Evolutionary conservation across 2,329 filamentous ascomycete genomes (phyloP), one percentile per base, ranked within the genome.

Genomic region (Fonsecaea multimorphosa): DNA sequence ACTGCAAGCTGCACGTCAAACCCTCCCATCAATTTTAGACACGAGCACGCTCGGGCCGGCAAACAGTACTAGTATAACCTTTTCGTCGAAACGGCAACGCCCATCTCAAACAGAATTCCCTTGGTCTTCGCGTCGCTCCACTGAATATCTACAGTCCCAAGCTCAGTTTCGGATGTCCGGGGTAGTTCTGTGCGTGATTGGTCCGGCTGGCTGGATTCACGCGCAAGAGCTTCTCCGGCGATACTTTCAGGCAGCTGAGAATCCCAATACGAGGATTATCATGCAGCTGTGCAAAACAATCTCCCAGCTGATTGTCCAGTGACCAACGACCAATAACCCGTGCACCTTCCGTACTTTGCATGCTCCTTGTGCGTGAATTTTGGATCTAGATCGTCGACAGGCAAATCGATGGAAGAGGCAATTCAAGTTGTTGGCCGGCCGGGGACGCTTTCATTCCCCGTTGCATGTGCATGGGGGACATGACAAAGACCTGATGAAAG

Each of bases 271-370:
- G 38, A 40, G 38, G 38, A 38, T 40, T n/a, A 40, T 40, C 16
- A 40, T 40, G 38, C 38, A 40, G 38, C 38, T n/a, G 11, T 40
- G 38, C 38, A 40, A 40, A 49, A 24, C 44, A 49, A 49, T 49
- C 44, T 24, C 44, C 44, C 16, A 44, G n/a, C 38, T 44, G 9
- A 38, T 12, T 38, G 34, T 38, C n/a, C n/a, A 40, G 19, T 16
- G 4, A n/a, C 14, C 38, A n/a, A 40, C 14, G 38, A n/a, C 32
- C n/a, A n/a, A n/a, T n/a, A n/a, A n/a, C n/a, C n/a, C 38, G 4
- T 40, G 38, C n/a, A 16, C 38, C 32, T 34, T 8, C 29, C 29
- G 3, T 8, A 31, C 8, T 9, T 34, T 34, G 32, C 32, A 12
- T 31, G 32, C 32, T 34, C 32, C 32, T 34, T 34, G 4, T 40